Evolutionary conservation across 208 protist species (phyloP).

Genomic region (Leptomonas seymouri): DNA sequence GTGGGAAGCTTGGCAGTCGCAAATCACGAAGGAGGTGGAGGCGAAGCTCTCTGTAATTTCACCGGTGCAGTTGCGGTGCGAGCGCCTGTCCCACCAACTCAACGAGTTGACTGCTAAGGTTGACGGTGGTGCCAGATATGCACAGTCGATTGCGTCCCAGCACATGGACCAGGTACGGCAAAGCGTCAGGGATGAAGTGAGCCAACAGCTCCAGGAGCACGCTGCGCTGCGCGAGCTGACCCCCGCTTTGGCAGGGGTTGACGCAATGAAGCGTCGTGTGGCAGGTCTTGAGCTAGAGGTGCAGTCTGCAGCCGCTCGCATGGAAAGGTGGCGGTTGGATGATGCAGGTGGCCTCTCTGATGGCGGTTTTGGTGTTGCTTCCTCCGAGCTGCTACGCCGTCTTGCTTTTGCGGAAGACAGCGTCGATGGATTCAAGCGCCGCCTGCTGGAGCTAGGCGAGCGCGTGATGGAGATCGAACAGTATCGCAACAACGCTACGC

Average conservation of each 20-base stretch:
- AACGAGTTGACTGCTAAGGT: conserved; percentile 35
- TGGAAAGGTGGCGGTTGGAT: conserved; percentile 5
- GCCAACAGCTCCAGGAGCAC: conserved; percentile 22
- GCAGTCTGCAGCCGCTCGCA: conserved; percentile 12
- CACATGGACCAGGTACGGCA: conserved; percentile 30
- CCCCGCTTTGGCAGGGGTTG: conserved; percentile 47
- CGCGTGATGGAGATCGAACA: conserved; percentile 27
- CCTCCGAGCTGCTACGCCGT: conserved; percentile 7
- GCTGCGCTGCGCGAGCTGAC: conserved; percentile 29
- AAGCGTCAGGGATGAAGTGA: conserved; percentile 29
- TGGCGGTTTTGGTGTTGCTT: background rate
- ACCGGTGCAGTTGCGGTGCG: conserved; percentile 13
- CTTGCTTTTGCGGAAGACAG: conserved; percentile 16
- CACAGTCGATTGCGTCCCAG: conserved; percentile 26
- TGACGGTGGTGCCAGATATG: conserved; percentile 30
- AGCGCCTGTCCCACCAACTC: conserved; percentile 32
- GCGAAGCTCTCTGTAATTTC: conserved; percentile 4
- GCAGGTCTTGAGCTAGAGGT: conserved; percentile 37
- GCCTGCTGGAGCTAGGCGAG: conserved; percentile 28
- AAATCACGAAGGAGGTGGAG: conserved; percentile 15
- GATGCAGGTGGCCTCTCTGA: background rate
- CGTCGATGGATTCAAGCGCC: conserved; percentile 31
- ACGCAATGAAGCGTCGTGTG: conserved; percentile 54
- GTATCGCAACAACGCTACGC: conserved; percentile 8
- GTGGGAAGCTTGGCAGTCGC: conserved; percentile 19